These are phyloP conservation scores for Aureobasidium sp. DNA, from an alignment of 2,329 filamentous ascomycete genomes.

Conservation along the genomic window DNA sequence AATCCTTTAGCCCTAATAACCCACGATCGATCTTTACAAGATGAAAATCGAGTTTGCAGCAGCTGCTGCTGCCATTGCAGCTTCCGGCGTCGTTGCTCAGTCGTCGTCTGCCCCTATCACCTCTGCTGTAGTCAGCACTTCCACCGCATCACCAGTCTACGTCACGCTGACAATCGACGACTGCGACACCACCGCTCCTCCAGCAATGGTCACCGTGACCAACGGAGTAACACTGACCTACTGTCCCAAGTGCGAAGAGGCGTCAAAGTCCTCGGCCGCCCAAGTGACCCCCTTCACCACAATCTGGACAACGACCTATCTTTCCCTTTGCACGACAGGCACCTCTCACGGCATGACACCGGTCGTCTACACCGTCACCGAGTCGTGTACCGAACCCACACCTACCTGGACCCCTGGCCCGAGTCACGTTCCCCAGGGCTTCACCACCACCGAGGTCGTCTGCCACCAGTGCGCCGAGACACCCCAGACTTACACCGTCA, in stretches of 20 bases:
- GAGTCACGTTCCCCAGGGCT: slow-evolving; percentile 27
- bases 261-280: slow-evolving; percentile 9
- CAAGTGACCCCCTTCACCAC: slow-evolving; percentile 22
- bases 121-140: slow-evolving; percentile 5
- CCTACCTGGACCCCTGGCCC: slow-evolving; percentile 26
- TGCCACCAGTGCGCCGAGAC: slow-evolving; percentile 25
- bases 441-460: slow-evolving; percentile 26
- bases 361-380: slow-evolving; percentile 29
- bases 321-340: slow-evolving; percentile 27
- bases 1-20: background rate
- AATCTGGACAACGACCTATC: slow-evolving; percentile 29
- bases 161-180: slow-evolving; percentile 26
- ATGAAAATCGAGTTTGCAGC: slow-evolving; percentile 23
- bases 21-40: slow-evolving; percentile 1
- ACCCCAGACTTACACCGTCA: slow-evolving; percentile 26
- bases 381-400: slow-evolving; percentile 26
- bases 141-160: slow-evolving; percentile 20
- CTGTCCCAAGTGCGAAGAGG: slow-evolving; percentile 27
- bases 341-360: slow-evolving; percentile 18
- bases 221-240: slow-evolving; percentile 28
- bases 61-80: slow-evolving; percentile 19
- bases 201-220: slow-evolving; percentile 28
- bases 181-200: slow-evolving; percentile 23
- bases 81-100: slow-evolving; percentile 22
- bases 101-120: slow-evolving; percentile 12